A percentile compares a stretch with the other conserved stretches of the same genome.
Conservation (phyloP, 305 asterid genomes). For the Fraxinus dipetala region DNA sequence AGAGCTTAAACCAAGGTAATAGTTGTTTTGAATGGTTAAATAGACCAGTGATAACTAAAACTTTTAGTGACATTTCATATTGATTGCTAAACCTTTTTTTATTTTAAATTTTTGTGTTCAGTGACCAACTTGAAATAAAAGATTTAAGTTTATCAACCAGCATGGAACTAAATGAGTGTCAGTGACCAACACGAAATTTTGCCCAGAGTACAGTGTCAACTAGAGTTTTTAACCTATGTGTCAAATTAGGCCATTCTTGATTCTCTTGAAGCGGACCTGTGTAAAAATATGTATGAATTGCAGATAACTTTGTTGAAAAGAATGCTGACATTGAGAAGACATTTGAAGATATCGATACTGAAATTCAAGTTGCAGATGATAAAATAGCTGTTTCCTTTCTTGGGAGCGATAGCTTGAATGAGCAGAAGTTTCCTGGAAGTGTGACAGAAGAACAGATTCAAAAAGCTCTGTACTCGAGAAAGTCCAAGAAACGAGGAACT, state of each 20-base stretch:
- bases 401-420: constrained; percentile 16
- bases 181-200: not conserved
- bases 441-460: not conserved
- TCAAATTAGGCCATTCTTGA: not conserved
- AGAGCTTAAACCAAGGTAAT: constrained; percentile 21
- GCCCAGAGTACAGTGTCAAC: not conserved
- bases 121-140: not conserved
- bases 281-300: constrained; percentile 1
- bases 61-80: not conserved
- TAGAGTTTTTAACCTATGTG: not conserved
- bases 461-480: constrained; percentile 9
- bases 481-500: constrained; percentile 30
- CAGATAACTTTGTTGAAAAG: constrained; percentile 20
- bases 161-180: not conserved
- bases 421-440: constrained; percentile 28
- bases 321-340: constrained; percentile 13
- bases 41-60: not conserved
- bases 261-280: not conserved
- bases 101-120: not conserved
- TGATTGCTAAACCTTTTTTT: not conserved
- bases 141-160: not conserved
- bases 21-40: constrained; percentile 4
- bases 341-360: constrained; percentile 19
- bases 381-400: constrained; percentile 5
- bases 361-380: not conserved